Conservation (phyloP, 257 asterid species). For the Scutellaria galericulata region DNA sequence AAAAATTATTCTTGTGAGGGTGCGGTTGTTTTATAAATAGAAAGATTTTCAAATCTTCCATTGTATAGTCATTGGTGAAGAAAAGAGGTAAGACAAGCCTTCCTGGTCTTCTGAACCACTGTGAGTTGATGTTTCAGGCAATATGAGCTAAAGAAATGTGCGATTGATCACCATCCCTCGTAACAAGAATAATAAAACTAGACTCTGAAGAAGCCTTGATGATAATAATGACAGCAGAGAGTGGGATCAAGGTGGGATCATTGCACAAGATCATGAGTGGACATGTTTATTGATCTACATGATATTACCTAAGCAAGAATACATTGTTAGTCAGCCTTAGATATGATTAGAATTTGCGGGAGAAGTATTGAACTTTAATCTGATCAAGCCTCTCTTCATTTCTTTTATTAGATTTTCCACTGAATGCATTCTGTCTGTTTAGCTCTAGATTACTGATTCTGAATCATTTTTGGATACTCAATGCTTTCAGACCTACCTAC, state of each 20-base stretch:
- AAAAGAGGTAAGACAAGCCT: not conserved
- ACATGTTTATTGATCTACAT: not conserved
- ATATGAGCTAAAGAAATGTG: not conserved
- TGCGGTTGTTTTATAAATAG: not conserved
- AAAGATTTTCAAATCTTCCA: not conserved
- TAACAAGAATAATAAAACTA: not conserved
- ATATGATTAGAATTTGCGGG: not conserved
- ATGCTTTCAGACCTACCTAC: conserved; percentile 73
- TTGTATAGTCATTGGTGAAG: not conserved
- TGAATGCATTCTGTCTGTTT: conserved; percentile 10
- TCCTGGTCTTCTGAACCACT: conserved; percentile 2
- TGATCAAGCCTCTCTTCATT: not conserved
- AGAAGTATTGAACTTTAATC: not conserved
- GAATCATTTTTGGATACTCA: conserved; percentile 19
- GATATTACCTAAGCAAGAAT: not conserved
- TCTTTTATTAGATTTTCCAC: not conserved
- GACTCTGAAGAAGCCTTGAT: not conserved
- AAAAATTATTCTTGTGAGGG: not conserved
- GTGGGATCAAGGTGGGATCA: no score
- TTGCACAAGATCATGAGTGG: no score
- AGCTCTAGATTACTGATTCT: conserved; percentile 28
- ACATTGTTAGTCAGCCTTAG: not conserved
- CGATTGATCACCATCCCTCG: not conserved
- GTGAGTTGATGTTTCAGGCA: not conserved
- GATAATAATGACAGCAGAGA: not conserved